Evolutionary conservation across 1,139 yeast genomes (phyloP), one percentile per base, ranked within the genome.

Genomic region (Geotrichum siamense): DNA sequence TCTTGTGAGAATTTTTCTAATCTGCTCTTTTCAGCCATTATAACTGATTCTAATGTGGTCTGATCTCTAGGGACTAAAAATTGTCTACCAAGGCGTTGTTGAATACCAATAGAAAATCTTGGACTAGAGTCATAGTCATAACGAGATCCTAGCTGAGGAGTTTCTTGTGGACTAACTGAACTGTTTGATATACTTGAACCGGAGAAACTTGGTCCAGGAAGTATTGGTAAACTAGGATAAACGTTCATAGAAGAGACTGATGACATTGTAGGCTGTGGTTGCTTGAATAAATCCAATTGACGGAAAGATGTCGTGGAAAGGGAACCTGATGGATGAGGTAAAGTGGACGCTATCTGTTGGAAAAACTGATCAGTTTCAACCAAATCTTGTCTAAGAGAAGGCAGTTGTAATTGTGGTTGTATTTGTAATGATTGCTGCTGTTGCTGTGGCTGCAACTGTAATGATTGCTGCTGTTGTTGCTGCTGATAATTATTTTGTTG

Each of bases 401-500:
- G 63, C 43, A 57, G 50, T 20, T 51, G 40, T 62, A 51, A 28
- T 16, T 33, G 38, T 5, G 42, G 40, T 19, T 41, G 38, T 20
- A 35, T 32, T 16, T 39, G 39, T 35, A 62, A 45, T 42, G 54
- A 53, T 27, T 56, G 59, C 27, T 78, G 83, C 31, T 28, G 31
- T 23, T 29, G 38, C 22, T 26, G 12, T 5, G 42, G 40, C 19
- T 41, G 38, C 21, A 35, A 33, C 16, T 39, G 39, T 35, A 62
- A 45, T 42, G 54, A 53, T 27, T 56, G 59, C 27, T 78, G 83
- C 54, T 78, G 63, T 35, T 66, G 67, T 53, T 72, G 71, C 55
- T 82, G 70, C 49, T 75, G 77, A n/a, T n/a, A n/a, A n/a, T n/a
- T n/a, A n/a, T n/a, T n/a, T n/a, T 43, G 67, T 67, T 23, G 26